Base-by-base conservation (phyloP, 1,284 basidiomycete genomes). In the Pseudozyma sp. region DNA sequence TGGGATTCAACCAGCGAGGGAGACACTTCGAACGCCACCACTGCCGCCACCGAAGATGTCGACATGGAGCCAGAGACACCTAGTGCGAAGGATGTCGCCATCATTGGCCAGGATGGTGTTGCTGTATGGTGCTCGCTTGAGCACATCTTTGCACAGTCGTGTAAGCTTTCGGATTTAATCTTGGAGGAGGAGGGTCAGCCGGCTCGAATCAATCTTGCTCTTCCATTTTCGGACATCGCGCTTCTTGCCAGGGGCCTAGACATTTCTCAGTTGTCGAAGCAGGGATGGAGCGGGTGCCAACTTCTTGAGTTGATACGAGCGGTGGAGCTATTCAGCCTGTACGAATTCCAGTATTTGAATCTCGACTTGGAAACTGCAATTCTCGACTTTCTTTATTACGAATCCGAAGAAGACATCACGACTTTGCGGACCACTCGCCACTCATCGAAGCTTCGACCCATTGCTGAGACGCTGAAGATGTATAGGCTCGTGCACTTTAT, bases 261-360 rank as follows among this genome's bases (percentile, higher is more conserved):
- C 40, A 8, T 6, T 14, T n/a, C 16, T 14, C 18, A n/a, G 9
- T 18, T 52, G n/a, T 12, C n/a, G 8, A 21, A 9, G 25, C 16
- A 12, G 16, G 16, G 16, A 9, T 55, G 43, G 42, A 7, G 19
- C 5, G 43, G n/a, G 3, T 55, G 18, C 25, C 9, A 4, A 35
- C 21, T 45, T 10, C 42, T 18, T 5, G 16, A 36, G 13, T n/a
- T 55, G n/a, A 42, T 55, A 2, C 19, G 53, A 14, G 11, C 42
- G 2, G 53, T 55, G 9, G 53, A 55, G 13, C 18, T 55, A n/a
- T 45, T 55, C 21, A 13, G 10, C n/a, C 38, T 36, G 11, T 55
- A 55, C 34, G 43, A 55, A 14, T 38, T 55, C 34, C 34, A 25
- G 10, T 1, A 18, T 21, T 45, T 42, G 53, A 31, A 34, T 10